These are phyloP conservation scores for Lojkania enalia DNA, from an alignment of 2,329 filamentous ascomycete genomes.

Conservation along the genomic window DNA sequence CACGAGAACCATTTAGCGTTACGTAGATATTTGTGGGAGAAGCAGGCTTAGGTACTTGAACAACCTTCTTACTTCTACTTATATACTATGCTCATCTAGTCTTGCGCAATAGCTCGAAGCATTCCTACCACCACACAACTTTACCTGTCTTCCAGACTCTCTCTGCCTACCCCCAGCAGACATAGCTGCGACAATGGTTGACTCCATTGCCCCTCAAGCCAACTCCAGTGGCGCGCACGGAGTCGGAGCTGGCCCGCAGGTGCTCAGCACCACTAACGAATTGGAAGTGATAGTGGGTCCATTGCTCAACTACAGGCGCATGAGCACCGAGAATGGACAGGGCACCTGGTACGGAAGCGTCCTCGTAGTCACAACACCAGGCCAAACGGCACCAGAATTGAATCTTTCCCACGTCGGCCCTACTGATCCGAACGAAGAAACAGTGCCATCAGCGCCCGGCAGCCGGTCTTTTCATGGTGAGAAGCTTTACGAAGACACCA, in stretches of 20 bases:
- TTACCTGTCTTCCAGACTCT: too few relatives aligned
- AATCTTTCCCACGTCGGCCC: constrained; percentile 57
- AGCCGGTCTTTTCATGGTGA: constrained; percentile 50
- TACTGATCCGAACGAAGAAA: constrained; percentile 26
- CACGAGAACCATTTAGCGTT: too few relatives aligned
- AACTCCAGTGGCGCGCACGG: constrained; percentile 37
- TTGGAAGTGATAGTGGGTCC: constrained; percentile 71
- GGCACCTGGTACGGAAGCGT: constrained; percentile 81
- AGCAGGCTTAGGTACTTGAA: too few relatives aligned
- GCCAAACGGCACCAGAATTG: constrained; percentile 65
- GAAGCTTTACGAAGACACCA: constrained; percentile 63
- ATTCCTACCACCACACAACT: too few relatives aligned
- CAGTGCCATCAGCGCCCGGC: constrained; percentile 23
- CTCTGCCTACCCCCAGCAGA: too few relatives aligned
- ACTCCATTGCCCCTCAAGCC: constrained; percentile 16
- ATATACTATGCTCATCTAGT: too few relatives aligned
- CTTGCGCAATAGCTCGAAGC: too few relatives aligned
- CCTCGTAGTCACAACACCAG: constrained; percentile 76
- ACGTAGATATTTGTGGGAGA: too few relatives aligned
- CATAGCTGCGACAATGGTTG: constrained; percentile 16
- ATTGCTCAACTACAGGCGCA: constrained; percentile 76
- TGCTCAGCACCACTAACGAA: constrained; percentile 44
- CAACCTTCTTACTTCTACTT: too few relatives aligned
- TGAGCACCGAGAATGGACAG: constrained; percentile 58
- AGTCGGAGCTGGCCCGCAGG: constrained; percentile 49